phyloP scores from a whole-genome alignment of 75 land plant genomes.

The Cryptomeria japonica region DNA sequence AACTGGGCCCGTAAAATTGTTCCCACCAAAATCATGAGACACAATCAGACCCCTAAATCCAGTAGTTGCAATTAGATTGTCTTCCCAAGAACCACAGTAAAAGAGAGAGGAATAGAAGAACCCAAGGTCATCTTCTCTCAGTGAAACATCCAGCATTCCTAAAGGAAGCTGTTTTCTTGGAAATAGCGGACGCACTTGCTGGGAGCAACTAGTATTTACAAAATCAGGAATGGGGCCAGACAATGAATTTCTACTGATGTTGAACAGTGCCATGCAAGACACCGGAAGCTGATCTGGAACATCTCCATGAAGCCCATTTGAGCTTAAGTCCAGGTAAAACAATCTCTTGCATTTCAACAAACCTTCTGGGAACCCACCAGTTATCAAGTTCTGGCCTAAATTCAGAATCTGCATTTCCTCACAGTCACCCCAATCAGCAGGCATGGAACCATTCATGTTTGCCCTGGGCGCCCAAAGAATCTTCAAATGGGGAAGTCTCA shows the following conservation, averaged over 20 bases:
- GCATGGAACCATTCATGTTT: constrained; percentile 52
- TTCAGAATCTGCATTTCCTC: constrained; percentile 55
- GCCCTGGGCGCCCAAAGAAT: constrained; percentile 82
- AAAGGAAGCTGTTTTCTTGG: neutral
- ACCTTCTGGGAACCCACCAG: constrained; percentile 45
- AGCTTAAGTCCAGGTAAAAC: constrained; percentile 60
- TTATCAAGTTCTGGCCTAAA: constrained; percentile 55
- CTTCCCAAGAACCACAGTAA: constrained; percentile 2
- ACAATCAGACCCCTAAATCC: constrained; percentile 24
- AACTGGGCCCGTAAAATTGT: constrained; percentile 54
- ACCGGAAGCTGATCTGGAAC: constrained; percentile 47
- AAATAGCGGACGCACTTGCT: constrained; percentile 1
- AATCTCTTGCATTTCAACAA: constrained; percentile 56
- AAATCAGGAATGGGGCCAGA: constrained; percentile 39
- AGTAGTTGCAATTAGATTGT: constrained; percentile 3
- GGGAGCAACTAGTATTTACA: constrained; percentile 14
- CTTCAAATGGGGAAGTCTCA: constrained; percentile 46
- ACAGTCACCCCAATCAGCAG: constrained; percentile 42
- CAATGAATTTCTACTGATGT: constrained; percentile 61
- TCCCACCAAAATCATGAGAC: constrained; percentile 77
- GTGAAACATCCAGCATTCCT: neutral
- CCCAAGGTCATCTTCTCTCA: neutral
- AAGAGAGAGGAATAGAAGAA: constrained; percentile 11
- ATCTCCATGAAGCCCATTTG: constrained; percentile 48
- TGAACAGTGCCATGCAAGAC: constrained; percentile 63